Base-by-base conservation (phyloP, 176 grass and related monocot genomes). In the Chloris gayana region DNA sequence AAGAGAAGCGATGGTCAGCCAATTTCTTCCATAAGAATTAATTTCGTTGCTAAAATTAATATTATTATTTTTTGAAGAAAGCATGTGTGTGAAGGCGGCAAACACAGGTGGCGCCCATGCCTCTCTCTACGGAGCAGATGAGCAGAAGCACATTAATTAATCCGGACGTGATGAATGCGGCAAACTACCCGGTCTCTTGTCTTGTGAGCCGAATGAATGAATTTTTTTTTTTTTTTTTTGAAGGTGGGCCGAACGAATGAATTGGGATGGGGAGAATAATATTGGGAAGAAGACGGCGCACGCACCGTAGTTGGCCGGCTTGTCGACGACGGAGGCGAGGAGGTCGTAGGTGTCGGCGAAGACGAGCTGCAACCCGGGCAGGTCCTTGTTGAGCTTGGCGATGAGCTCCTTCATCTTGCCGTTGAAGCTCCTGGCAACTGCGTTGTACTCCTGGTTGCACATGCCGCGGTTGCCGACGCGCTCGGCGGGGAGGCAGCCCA, bases 341-440 rank as follows among this genome's bases (percentile, higher is more conserved):
- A 79, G 8, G 11, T 45, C 4, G 35, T 85, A 91, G 2, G 86
- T 81, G 38, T 85, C 78, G 68, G 86, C 86, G 68, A 83, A 91
- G 45, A 85, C 73, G 38, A 91, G 79, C 0, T 29, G 68, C 0
- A 88, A 34, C 0, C 80, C 86, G 0, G 29, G 53, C 2, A 91
- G 73, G 0, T 88, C 74, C 15, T 32, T 5, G 74, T 82, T 88
- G 46, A 91, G 89, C 62, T 39, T 82, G 31, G n/a, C 41, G 9
- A 82, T 70, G 53, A 88, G 44, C 0, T 0, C 21, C 78, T 18
- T 73, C 17, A 91, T 67, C 79, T 85, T 88, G 54, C 5, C 21
- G 82, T 91, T 91, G 86, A 91, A 91, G 67, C 75, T 88, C 10
- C 74, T 21, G 2, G 89, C 86, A 13, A 91, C 86, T 33, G 78